phyloP scores from a whole-genome alignment of 2,329 filamentous ascomycete genomes.

The Colletotrichum limetticola region DNA sequence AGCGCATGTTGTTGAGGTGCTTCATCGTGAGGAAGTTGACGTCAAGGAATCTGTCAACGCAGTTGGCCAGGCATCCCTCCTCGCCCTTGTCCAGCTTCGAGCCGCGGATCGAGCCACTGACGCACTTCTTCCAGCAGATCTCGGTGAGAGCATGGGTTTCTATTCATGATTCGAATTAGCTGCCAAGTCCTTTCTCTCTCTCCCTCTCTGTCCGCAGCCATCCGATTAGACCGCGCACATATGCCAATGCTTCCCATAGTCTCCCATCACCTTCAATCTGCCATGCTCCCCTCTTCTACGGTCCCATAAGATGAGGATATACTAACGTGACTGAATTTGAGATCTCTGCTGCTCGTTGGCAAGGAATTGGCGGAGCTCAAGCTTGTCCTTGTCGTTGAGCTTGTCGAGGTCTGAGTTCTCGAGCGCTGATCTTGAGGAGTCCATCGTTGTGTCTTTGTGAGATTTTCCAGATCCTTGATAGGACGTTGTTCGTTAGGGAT shows the following conservation, averaged over 20 bases:
- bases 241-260: not conserved
- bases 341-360: constrained; percentile 87
- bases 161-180: constrained; percentile 40
- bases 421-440: constrained; percentile 49
- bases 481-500: too few species aligned
- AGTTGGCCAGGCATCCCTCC: constrained; percentile 88
- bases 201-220: too few species aligned
- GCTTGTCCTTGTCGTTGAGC: constrained; percentile 84
- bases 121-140: constrained; percentile 95
- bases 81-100: constrained; percentile 81
- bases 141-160: constrained; percentile 70
- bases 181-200: not conserved
- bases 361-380: constrained; percentile 88
- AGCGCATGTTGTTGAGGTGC: constrained; percentile 76
- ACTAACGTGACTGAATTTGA: constrained; percentile 70
- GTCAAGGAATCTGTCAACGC: constrained; percentile 94
- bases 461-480: not conserved
- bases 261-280: not conserved
- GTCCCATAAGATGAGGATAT: constrained; percentile 38
- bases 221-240: not conserved
- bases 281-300: not conserved
- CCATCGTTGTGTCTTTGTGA: constrained; percentile 42
- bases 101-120: constrained; percentile 77
- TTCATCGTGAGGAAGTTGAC: constrained; percentile 85
- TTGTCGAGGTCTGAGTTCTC: constrained; percentile 74